Percentiles rank a stretch among this genome's conserved stretches.
Evolutionary conservation across 176 grass and related monocot genomes (phyloP).

Genomic region (Rhynchospora tenuis): DNA sequence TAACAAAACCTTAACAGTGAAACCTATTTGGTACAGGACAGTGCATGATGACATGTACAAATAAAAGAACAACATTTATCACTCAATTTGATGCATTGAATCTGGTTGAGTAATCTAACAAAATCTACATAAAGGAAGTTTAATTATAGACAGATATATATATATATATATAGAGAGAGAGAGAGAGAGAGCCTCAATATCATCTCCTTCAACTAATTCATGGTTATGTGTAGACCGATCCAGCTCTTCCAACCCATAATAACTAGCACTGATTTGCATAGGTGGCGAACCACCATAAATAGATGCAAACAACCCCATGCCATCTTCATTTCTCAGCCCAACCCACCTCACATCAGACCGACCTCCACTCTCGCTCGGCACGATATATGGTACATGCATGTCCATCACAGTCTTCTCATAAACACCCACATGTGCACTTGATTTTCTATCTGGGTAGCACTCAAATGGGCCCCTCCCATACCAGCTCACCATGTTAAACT

Average conservation of each 20-base stretch:
- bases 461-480: slow-evolving; percentile 82
- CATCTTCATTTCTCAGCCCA: slow-evolving; percentile 42
- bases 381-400: slow-evolving; percentile 83
- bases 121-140: not conserved
- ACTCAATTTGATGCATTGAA: not conserved
- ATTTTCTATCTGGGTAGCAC: slow-evolving; percentile 88
- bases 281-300: slow-evolving; percentile 43
- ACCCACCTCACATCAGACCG: slow-evolving; percentile 68
- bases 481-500: slow-evolving; percentile 47
- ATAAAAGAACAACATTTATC: not conserved
- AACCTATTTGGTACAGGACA: too few species aligned
- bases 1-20: too few species aligned
- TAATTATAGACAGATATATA: too few species aligned
- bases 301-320: slow-evolving; percentile 59
- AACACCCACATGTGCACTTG: slow-evolving; percentile 56
- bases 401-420: slow-evolving; percentile 58
- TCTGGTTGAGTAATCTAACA: not conserved
- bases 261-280: slow-evolving; percentile 91
- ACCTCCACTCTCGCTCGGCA: slow-evolving; percentile 49
- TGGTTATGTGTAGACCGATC: slow-evolving; percentile 56
- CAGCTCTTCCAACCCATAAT: slow-evolving; percentile 61
- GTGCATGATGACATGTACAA: not conserved
- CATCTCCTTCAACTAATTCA: slow-evolving; percentile 45
- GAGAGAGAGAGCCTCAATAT: slow-evolving; percentile 59
- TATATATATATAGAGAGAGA: too few species aligned